phyloP scores from a whole-genome alignment of 306 rosid genomes.

The Hippophae tibetana region DNA sequence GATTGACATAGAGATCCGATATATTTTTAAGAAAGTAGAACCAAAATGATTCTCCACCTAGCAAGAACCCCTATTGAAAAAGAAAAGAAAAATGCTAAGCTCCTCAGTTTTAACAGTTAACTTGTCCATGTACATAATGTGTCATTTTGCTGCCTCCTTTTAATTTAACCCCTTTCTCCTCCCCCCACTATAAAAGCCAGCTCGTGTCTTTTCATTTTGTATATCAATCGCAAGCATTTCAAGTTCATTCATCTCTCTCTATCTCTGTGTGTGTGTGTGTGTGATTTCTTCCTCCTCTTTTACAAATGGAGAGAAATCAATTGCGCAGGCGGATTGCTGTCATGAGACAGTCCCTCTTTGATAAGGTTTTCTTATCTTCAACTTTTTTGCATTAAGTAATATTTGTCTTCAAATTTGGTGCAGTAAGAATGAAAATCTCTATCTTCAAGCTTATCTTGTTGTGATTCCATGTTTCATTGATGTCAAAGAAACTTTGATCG shows the following conservation, averaged over 20 bases:
- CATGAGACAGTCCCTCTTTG: constrained; percentile 70
- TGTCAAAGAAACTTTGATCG: too few species aligned
- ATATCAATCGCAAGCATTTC: constrained; percentile 7
- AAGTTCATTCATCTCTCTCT: constrained; percentile 7
- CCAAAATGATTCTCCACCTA: too few species aligned
- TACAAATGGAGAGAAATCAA: constrained; percentile 52
- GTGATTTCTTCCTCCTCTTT: neutral
- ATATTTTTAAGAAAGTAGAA: too few species aligned
- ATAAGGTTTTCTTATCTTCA: constrained; percentile 40
- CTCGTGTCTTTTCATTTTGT: constrained; percentile 17
- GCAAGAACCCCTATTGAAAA: too few species aligned
- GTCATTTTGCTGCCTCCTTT: neutral
- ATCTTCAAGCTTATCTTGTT: too few species aligned
- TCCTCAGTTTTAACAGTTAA: neutral
- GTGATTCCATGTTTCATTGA: too few species aligned
- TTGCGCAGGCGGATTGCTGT: constrained; percentile 38
- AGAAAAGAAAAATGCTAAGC: too few species aligned
- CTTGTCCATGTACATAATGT: neutral
- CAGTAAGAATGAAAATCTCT: too few species aligned
- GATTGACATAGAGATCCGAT: too few species aligned
- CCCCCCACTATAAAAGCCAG: constrained; percentile 16
- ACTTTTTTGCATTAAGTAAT: neutral
- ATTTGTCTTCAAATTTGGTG: neutral
- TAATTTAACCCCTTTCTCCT: neutral
- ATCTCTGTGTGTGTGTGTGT: neutral